Evolutionary conservation across 2,329 filamentous ascomycete species (phyloP).

Genomic region (Periglandula ipomoeae): DNA sequence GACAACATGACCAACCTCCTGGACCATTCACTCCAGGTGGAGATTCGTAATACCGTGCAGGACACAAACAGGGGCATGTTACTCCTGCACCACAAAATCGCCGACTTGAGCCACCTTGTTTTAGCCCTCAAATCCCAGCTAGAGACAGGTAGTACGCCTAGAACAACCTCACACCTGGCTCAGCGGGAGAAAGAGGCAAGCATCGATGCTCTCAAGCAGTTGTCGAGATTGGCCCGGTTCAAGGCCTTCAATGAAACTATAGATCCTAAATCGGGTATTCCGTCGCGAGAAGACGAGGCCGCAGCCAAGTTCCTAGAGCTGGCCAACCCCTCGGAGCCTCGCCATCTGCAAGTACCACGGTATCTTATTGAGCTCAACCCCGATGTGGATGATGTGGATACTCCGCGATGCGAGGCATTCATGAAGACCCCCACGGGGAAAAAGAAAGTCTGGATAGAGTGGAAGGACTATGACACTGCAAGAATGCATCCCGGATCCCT

Average conservation of each 20-base stretch:
- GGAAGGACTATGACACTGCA: constrained; percentile 38
- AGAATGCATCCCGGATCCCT: constrained; percentile 25
- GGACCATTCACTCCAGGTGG: constrained; percentile 35
- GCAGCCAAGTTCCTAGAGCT: constrained; percentile 31
- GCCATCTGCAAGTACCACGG: constrained; percentile 24
- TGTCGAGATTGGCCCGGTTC: constrained; percentile 38
- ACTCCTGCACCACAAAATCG: constrained; percentile 36
- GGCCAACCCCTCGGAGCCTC: constrained; percentile 22
- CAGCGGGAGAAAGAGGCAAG: constrained; percentile 28
- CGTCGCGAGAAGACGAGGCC: constrained; percentile 24
- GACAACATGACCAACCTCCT: constrained; percentile 39
- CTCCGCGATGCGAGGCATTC: constrained; percentile 30
- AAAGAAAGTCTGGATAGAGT: constrained; percentile 39
- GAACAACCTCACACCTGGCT: constrained; percentile 20
- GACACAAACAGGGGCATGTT: constrained; percentile 38
- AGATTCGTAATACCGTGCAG: constrained; percentile 37
- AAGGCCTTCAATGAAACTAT: constrained; percentile 42
- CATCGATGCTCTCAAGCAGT: constrained; percentile 28
- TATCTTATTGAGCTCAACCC: constrained; percentile 25
- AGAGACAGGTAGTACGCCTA: constrained; percentile 16
- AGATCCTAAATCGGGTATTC: constrained; percentile 23
- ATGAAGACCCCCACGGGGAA: constrained; percentile 25
- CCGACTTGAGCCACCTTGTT: constrained; percentile 35
- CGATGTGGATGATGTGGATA: constrained; percentile 22
- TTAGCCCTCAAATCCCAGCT: constrained; percentile 36